Conservation (phyloP, 208 protist species). For the Leishmania mexicana region DNA sequence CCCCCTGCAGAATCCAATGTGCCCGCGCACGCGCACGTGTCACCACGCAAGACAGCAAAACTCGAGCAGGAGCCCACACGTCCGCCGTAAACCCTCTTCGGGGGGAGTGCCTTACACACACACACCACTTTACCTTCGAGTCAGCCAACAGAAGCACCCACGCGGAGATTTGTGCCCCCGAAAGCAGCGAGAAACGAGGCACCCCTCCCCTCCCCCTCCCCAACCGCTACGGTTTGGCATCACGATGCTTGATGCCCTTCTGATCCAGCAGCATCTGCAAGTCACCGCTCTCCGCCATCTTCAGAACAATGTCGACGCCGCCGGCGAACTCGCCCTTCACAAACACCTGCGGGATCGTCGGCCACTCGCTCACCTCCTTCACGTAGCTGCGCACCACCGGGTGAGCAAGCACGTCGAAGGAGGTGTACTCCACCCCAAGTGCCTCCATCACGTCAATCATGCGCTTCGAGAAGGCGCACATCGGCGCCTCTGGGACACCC, state of each 20-base stretch:
- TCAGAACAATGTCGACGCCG: slow-evolving; percentile 93
- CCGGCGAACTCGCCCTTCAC: slow-evolving; percentile 96
- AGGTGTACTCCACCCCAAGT: slow-evolving; percentile 92
- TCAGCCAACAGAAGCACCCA: neutral
- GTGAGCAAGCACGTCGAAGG: slow-evolving; percentile 94
- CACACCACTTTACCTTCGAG: neutral
- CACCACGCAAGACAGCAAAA: neutral
- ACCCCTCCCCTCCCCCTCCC: too few relatives aligned
- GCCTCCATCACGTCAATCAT: slow-evolving; percentile 93
- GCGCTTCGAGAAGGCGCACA: slow-evolving; percentile 96
- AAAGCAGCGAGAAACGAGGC: neutral
- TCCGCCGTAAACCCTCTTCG: slow-evolving; percentile 15
- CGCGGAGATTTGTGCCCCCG: neutral
- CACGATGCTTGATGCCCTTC: slow-evolving; percentile 79
- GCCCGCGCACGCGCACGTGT: neutral
- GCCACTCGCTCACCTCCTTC: slow-evolving; percentile 96
- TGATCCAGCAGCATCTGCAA: slow-evolving; percentile 84
- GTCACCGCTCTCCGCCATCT: slow-evolving; percentile 90
- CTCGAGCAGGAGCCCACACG: slow-evolving; percentile 13
- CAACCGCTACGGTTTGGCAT: slow-evolving; percentile 24
- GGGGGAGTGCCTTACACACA: neutral
- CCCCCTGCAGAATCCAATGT: neutral
- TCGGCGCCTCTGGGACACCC: slow-evolving; percentile 93
- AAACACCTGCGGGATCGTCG: slow-evolving; percentile 97
- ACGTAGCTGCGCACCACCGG: slow-evolving; percentile 91